A percentile compares a stretch with the other conserved stretches of the same genome.
These are phyloP conservation scores for Schizosaccharomyces osmophilus DNA, from an alignment of 805 yeast species.

Conservation along the genomic window DNA sequence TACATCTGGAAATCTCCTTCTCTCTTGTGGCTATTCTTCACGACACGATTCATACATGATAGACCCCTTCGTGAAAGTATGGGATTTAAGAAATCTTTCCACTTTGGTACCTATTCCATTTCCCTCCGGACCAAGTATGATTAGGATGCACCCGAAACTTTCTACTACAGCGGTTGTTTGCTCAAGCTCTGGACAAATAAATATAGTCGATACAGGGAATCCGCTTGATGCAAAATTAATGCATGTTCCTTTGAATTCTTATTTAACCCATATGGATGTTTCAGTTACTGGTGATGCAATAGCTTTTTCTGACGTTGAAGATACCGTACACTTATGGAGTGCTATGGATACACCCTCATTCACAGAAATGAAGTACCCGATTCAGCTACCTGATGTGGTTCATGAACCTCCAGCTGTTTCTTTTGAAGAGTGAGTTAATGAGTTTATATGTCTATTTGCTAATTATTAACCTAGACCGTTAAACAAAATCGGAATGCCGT, in stretches of 20 bases:
- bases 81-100: conserved; percentile 49
- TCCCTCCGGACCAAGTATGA: conserved; percentile 72
- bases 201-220: conserved; percentile 59
- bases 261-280: conserved; percentile 27
- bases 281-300: conserved; percentile 56
- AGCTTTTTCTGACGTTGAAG: conserved; percentile 39
- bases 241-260: conserved; percentile 31
- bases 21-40: conserved; percentile 46
- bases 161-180: conserved; percentile 55
- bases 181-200: conserved; percentile 58
- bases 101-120: conserved; percentile 62
- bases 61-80: conserved; percentile 67
- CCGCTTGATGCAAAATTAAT: conserved; percentile 42
- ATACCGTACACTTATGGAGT: conserved; percentile 46
- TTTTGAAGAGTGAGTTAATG: conserved; percentile 3
- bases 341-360: conserved; percentile 22
- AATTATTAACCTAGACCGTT: conserved; percentile 22
- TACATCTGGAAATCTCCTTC: conserved; percentile 19
- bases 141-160: conserved; percentile 62
- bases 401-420: conserved; percentile 3
- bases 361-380: conserved; percentile 19
- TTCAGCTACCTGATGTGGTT: conserved; percentile 30
- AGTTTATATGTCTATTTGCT: not conserved
- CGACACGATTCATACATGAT: conserved; percentile 32
- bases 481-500: conserved; percentile 63